These are phyloP conservation scores for Pseudopyricularia cyperi DNA, from an alignment of 2,329 filamentous ascomycete species.

Conservation along the genomic window DNA sequence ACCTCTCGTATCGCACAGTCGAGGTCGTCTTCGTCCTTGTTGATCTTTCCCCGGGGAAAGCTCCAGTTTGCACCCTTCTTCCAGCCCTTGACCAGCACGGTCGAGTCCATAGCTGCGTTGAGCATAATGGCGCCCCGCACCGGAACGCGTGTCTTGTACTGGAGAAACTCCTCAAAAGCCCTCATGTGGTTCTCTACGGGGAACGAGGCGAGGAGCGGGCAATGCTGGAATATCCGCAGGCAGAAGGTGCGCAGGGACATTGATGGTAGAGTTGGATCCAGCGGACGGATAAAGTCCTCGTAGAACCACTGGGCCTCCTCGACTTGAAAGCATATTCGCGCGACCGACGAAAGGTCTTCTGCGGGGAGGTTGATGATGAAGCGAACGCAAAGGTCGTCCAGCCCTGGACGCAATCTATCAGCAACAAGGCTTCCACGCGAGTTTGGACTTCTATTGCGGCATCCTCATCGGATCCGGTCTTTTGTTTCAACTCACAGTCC, in stretches of 20 bases:
- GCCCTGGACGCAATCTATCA: constrained; percentile 39
- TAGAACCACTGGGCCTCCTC: constrained; percentile 99
- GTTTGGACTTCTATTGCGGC: not conserved
- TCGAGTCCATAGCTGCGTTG: constrained; percentile 87
- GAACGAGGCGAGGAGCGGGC: constrained; percentile 73
- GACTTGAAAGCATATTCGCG: constrained; percentile 95
- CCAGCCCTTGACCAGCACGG: constrained; percentile 91
- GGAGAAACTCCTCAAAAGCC: constrained; percentile 83
- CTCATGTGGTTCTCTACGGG: constrained; percentile 63
- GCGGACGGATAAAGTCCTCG: constrained; percentile 93
- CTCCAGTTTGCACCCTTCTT: constrained; percentile 96
- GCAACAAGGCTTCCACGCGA: not conserved
- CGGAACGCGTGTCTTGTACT: constrained; percentile 89
- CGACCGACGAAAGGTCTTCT: constrained; percentile 79
- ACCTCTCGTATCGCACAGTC: constrained; percentile 92
- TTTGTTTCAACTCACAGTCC: constrained; percentile 53
- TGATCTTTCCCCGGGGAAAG: constrained; percentile 94
- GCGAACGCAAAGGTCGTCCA: constrained; percentile 94
- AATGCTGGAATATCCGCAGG: constrained; percentile 84
- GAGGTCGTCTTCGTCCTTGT: constrained; percentile 88
- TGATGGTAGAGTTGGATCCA: constrained; percentile 73
- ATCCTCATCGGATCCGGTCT: too few species aligned
- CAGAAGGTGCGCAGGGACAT: constrained; percentile 79
- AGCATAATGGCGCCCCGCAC: constrained; percentile 90
- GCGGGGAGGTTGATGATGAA: constrained; percentile 95